Evolutionary conservation across 306 rosid genomes (phyloP).

Genomic region (Trifolium fragiferum): DNA sequence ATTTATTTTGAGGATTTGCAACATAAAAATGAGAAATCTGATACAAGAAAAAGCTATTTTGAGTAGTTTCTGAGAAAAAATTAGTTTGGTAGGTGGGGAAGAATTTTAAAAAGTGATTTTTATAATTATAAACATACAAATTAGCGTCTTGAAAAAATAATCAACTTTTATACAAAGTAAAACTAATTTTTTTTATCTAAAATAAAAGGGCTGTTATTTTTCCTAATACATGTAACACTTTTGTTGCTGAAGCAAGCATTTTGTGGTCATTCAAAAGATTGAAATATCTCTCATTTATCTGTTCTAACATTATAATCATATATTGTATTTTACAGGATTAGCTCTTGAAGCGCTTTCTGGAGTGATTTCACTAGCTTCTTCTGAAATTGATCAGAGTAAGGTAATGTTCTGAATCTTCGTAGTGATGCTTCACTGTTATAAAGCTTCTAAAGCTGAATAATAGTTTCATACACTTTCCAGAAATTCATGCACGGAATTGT

Average conservation of each 20-base stretch:
- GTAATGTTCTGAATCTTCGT: constrained; percentile 53
- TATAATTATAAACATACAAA: background rate
- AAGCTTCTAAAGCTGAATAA: constrained; percentile 1
- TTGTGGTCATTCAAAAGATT: constrained; percentile 12
- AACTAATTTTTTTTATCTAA: background rate
- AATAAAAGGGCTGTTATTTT: background rate
- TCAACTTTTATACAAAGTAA: background rate
- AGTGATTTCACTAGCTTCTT: constrained; percentile 80
- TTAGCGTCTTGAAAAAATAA: background rate
- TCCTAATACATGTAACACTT: constrained; percentile 3
- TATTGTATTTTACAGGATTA: constrained; percentile 56
- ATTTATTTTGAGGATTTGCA: background rate
- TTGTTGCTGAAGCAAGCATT: constrained; percentile 11
- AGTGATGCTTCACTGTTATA: constrained; percentile 25
- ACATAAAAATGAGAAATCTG: background rate
- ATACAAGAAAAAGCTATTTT: background rate
- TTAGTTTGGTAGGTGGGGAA: background rate
- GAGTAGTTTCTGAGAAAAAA: background rate
- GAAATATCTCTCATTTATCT: constrained; percentile 22
- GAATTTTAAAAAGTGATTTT: background rate
- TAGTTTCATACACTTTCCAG: constrained; percentile 18
- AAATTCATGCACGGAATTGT: constrained; percentile 6
- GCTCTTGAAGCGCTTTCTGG: constrained; percentile 97
- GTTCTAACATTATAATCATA: constrained; percentile 31
- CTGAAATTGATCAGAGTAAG: constrained; percentile 79